Percentiles rank a stretch among this genome's conserved stretches.
These are phyloP conservation scores for Pyrenophora teres DNA, from an alignment of 2,329 filamentous ascomycete species.

Conservation along the genomic window DNA sequence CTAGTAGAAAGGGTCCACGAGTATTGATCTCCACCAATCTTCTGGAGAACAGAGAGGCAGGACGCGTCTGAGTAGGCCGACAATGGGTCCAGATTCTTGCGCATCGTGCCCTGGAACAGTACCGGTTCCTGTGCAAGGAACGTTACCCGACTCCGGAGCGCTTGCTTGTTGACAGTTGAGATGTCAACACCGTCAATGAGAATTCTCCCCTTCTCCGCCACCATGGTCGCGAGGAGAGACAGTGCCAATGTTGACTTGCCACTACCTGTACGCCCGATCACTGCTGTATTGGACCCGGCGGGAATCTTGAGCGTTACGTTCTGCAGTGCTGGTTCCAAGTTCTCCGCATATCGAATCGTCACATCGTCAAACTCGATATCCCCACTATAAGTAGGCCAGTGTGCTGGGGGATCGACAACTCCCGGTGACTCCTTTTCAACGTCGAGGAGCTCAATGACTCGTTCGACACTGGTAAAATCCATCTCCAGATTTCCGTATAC, in stretches of 20 bases:
- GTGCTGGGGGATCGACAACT: constrained; percentile 68
- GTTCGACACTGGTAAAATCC: constrained; percentile 88
- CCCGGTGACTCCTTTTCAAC: constrained; percentile 76
- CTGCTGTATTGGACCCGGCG: constrained; percentile 75
- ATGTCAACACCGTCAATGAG: constrained; percentile 66
- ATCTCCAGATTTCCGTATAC: constrained; percentile 86
- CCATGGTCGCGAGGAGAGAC: constrained; percentile 60
- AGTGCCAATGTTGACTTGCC: constrained; percentile 80
- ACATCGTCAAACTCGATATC: constrained; percentile 77
- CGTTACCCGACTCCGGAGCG: constrained; percentile 65
- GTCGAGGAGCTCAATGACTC: constrained; percentile 79
- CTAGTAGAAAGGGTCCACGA: constrained; percentile 61
- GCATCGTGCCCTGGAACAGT: constrained; percentile 65
- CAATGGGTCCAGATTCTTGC: constrained; percentile 66
- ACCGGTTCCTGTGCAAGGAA: constrained; percentile 71
- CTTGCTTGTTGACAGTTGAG: constrained; percentile 62
- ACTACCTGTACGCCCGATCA: constrained; percentile 76
- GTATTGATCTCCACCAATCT: constrained; percentile 58
- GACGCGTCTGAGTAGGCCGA: constrained; percentile 61
- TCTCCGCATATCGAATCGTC: constrained; percentile 77
- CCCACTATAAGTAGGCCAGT: constrained; percentile 75
- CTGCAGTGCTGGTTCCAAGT: constrained; percentile 73
- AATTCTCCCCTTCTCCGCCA: constrained; percentile 61
- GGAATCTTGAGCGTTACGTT: constrained; percentile 75
- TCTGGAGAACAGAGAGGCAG: constrained; percentile 58